Base-by-base conservation (phyloP, 805 yeast species). In the Kodamaea nitidulidarum region DNA sequence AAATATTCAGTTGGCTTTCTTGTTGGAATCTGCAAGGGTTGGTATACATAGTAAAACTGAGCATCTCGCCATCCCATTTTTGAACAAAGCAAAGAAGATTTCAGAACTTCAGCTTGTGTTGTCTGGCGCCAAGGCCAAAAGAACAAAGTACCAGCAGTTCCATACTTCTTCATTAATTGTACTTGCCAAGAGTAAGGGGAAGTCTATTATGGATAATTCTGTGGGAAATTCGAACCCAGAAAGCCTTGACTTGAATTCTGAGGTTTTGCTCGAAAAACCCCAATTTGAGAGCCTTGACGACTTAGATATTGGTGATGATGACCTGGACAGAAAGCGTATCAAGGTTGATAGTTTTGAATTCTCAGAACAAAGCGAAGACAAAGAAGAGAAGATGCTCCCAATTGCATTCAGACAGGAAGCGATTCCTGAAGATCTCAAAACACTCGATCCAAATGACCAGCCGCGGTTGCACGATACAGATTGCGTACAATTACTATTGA, bases 41-140 rank as follows among this genome's bases (percentile, higher is more conserved):
- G 74, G 80, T 1, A 55, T 84, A 15, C 81, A 80, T 28, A 75
- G 81, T 15, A 76, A 76, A 36, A 71, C 84, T 16, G 95, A 85
- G 52, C 76, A 78, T 46, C 56, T 80, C 24, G 71, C 83, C 1
- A 59, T 72, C 15, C 78, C 80, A 6, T 69, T 77, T 4, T 63
- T 85, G 44, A 59, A 65, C 1, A 73, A 72, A 44, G 86, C 81
- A 2, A 73, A 77, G 32, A 71, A 73, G 10, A 54, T 82, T 8
- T 78, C 88, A 0, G 73, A 77, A 1, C 70, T 88, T 34, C 65
- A 75, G 36, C 75, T 81, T 47, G 75, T 81, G 0, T 63, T 91
- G 33, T 84, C 97, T 1, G 98, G 98, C 48, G 85, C 93, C 40
- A 80, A 80, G 49, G 96, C 96, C 7, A 83, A 80, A 55, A 72